phyloP scores from a whole-genome alignment of 2,329 filamentous ascomycete genomes.

The Ustulina deusta region DNA sequence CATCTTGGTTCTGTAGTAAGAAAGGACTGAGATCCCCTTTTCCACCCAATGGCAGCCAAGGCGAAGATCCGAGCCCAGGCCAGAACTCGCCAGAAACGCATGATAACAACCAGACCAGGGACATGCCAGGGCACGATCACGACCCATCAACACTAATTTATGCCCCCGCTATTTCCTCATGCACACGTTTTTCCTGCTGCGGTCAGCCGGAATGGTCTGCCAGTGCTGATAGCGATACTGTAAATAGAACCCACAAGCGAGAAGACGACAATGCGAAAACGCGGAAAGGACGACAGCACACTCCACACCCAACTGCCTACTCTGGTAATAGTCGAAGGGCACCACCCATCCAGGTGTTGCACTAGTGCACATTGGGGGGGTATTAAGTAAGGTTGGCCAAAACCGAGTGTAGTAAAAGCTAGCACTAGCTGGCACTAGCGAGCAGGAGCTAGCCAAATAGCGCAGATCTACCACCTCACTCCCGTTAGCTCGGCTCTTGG shows the following conservation, averaged over 20 bases:
- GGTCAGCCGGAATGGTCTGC: slow-evolving; percentile 23
- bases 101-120: slow-evolving; percentile 17
- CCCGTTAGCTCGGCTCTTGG: slow-evolving; percentile 29
- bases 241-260: slow-evolving; percentile 34
- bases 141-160: slow-evolving; percentile 27
- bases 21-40: slow-evolving; percentile 12
- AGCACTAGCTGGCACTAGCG: background rate
- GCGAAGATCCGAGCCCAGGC: slow-evolving; percentile 13
- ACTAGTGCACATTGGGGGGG: background rate
- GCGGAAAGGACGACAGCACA: background rate
- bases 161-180: slow-evolving; percentile 18
- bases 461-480: slow-evolving; percentile 10
- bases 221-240: slow-evolving; percentile 28
- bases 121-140: background rate
- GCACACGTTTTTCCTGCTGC: slow-evolving; percentile 30
- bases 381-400: background rate
- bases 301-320: slow-evolving; percentile 3
- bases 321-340: background rate
- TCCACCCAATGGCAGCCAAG: slow-evolving; percentile 13
- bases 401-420: background rate
- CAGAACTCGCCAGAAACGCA: background rate
- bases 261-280: slow-evolving; percentile 3
- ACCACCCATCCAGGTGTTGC: background rate
- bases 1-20: slow-evolving; percentile 31
- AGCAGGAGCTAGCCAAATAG: slow-evolving; percentile 10